These are phyloP conservation scores for Ceraceosorus guamensis DNA, from an alignment of 1,284 basidiomycete species.

Conservation along the genomic window DNA sequence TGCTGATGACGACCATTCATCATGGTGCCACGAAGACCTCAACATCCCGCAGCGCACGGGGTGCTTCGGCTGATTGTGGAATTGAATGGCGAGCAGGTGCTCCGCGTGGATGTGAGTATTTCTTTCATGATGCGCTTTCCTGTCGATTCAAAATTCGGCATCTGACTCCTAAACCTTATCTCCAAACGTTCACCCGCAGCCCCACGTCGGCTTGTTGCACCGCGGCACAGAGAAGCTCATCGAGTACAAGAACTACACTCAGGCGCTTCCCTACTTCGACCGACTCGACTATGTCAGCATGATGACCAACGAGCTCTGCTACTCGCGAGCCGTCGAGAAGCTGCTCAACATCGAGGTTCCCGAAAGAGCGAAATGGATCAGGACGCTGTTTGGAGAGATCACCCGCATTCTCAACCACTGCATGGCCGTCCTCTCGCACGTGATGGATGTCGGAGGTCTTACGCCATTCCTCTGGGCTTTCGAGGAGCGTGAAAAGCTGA, in stretches of 20 bases:
- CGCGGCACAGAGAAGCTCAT: conserved; percentile 98
- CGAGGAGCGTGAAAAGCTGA: conserved; percentile 98
- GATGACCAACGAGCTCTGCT: conserved; percentile 64
- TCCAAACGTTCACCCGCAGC: conserved; percentile 57
- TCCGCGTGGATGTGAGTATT: conserved; percentile 31
- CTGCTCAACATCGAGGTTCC: conserved; percentile 96
- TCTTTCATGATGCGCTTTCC: not conserved
- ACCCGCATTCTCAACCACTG: conserved; percentile 93
- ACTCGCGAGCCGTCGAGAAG: conserved; percentile 95
- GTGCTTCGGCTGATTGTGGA: conserved; percentile 96
- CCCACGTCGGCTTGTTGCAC: conserved; percentile 90
- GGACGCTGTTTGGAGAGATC: conserved; percentile 93
- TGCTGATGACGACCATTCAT: too few species aligned
- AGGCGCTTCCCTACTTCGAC: conserved; percentile 98
- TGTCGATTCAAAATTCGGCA: not conserved
- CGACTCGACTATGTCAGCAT: conserved; percentile 98
- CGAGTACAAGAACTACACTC: conserved; percentile 97
- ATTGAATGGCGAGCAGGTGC: conserved; percentile 76
- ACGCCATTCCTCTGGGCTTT: conserved; percentile 99
- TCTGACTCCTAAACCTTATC: conserved; percentile 64
- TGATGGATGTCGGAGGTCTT: conserved; percentile 71
- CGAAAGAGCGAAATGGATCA: conserved; percentile 98
- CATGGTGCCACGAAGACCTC: conserved; percentile 53
- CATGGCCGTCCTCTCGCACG: conserved; percentile 91
- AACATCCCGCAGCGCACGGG: conserved; percentile 97